Evolutionary conservation across 1,139 yeast genomes (phyloP).

Genomic region (Candida freyschussii): DNA sequence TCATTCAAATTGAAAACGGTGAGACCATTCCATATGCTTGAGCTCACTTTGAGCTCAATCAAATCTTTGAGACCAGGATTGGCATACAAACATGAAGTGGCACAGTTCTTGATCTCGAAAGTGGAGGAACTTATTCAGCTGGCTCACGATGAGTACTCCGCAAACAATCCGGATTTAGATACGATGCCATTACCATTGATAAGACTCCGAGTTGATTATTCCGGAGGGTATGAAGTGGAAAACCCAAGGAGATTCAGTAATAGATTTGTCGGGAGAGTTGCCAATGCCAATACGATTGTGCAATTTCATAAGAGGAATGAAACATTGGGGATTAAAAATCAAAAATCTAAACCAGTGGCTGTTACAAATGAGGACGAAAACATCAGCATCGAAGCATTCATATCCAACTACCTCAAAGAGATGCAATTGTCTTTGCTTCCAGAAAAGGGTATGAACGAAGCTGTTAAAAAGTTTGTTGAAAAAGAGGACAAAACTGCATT

Average conservation of each 20-base stretch:
- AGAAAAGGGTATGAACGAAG: conserved; percentile 69
- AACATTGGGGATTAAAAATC: conserved; percentile 23
- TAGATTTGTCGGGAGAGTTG: conserved; percentile 84
- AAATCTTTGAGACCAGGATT: conserved; percentile 57
- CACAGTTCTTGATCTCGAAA: conserved; percentile 52
- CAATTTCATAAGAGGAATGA: conserved; percentile 54
- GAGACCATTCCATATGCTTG: conserved; percentile 77
- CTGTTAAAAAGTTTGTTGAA: conserved; percentile 67
- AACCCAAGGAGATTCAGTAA: conserved; percentile 87
- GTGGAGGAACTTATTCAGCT: conserved; percentile 63
- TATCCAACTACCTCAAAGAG: conserved; percentile 56
- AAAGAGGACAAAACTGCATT: conserved; percentile 78
- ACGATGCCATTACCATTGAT: conserved; percentile 68
- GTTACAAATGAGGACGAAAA: conserved; percentile 24
- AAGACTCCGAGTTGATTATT: conserved; percentile 78
- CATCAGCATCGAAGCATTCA: conserved; percentile 51
- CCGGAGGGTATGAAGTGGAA: conserved; percentile 89
- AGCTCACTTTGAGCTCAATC: conserved; percentile 50
- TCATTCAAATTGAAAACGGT: conserved; percentile 67
- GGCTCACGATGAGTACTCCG: conserved; percentile 52
- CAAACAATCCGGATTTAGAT: conserved; percentile 32
- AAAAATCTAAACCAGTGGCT: conserved; percentile 15
- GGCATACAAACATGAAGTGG: conserved; percentile 58
- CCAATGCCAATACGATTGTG: conserved; percentile 82
- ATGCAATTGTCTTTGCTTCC: conserved; percentile 69